Evolutionary conservation across 306 rosid species (phyloP).

Genomic region (Cucurbita pepo): DNA sequence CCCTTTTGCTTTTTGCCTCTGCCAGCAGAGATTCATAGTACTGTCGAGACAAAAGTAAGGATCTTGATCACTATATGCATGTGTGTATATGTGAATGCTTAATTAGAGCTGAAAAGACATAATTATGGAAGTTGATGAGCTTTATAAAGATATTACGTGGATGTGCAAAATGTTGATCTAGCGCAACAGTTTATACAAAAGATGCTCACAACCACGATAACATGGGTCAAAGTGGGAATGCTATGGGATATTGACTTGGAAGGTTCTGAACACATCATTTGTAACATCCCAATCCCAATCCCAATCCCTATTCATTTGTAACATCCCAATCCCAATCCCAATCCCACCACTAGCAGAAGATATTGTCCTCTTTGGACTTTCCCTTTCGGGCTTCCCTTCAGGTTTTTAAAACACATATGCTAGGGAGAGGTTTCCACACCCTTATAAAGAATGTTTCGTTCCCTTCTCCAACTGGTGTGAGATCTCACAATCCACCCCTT

Average conservation of each 20-base stretch:
- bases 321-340: too few species aligned
- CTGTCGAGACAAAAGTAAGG: conserved; percentile 18
- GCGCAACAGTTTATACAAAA: not conserved
- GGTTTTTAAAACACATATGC: too few species aligned
- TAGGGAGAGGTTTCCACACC: too few species aligned
- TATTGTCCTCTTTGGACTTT: too few species aligned
- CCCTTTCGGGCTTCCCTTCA: too few species aligned
- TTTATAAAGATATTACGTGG: not conserved
- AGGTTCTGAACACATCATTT: too few species aligned
- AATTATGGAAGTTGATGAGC: not conserved
- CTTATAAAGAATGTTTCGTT: too few species aligned
- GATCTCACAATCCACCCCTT: too few species aligned
- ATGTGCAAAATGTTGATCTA: not conserved
- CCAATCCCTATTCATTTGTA: too few species aligned
- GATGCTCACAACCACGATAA: not conserved
- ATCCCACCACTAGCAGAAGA: too few species aligned
- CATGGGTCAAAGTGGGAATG: not conserved
- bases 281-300: too few species aligned
- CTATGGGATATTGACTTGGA: not conserved
- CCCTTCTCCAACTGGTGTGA: too few species aligned
- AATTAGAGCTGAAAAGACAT: not conserved
- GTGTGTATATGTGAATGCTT: not conserved
- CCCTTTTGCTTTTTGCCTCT: conserved; percentile 60
- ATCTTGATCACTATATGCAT: not conserved
- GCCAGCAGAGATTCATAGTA: conserved; percentile 52